Percentiles rank a stretch among this genome's conserved stretches.
Evolutionary conservation across 495 filamentous ascomycete genomes (phyloP).

Genomic region (Talaromyces trachyspermus): DNA sequence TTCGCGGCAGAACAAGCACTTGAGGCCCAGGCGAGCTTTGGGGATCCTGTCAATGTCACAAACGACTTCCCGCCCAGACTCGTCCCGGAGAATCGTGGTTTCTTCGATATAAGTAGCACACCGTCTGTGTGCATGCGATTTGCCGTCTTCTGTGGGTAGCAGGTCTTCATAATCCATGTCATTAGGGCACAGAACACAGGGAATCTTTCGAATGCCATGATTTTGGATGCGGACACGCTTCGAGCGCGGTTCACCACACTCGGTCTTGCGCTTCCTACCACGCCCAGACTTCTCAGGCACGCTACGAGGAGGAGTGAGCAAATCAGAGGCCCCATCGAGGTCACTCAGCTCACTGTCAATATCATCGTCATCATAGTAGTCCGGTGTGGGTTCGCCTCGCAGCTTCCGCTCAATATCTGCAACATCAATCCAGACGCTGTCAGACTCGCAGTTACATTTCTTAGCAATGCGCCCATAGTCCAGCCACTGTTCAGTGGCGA

Average conservation of each 20-base stretch:
- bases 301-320: constrained; percentile 75
- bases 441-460: constrained; percentile 89
- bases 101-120: constrained; percentile 90
- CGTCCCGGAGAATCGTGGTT: constrained; percentile 70
- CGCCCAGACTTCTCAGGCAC: constrained; percentile 54
- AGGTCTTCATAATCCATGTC: constrained; percentile 79
- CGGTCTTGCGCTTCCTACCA: constrained; percentile 55
- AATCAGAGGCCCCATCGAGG: constrained; percentile 52
- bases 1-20: constrained; percentile 89
- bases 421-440: constrained; percentile 98
- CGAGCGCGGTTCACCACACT: constrained; percentile 52
- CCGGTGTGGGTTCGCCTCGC: constrained; percentile 80
- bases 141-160: constrained; percentile 79
- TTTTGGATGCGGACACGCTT: constrained; percentile 68
- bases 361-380: constrained; percentile 77
- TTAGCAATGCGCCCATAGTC: constrained; percentile 95
- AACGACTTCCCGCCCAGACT: constrained; percentile 62
- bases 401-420: constrained; percentile 91
- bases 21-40: constrained; percentile 82
- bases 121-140: constrained; percentile 72
- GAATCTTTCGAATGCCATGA: constrained; percentile 64
- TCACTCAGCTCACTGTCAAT: constrained; percentile 59
- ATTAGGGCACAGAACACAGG: constrained; percentile 93
- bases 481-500: constrained; percentile 89
- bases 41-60: constrained; percentile 72